Percentiles rank a stretch among this genome's conserved stretches.
Evolutionary conservation across 306 rosid species (phyloP).

Genomic region (Lablab purpureus): DNA sequence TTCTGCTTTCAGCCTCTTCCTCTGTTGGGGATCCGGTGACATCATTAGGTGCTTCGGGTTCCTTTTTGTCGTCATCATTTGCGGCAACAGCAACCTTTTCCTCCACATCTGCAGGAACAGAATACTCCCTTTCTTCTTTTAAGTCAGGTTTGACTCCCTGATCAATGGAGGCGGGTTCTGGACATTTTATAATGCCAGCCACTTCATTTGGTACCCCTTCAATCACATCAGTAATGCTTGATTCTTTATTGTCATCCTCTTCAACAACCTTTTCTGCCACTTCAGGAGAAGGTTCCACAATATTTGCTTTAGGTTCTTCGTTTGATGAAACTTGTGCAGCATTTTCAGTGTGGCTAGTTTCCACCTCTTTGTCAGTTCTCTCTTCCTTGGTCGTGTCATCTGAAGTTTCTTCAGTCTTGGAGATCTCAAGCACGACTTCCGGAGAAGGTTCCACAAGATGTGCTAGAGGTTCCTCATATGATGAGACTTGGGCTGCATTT

Average conservation of each 20-base stretch:
- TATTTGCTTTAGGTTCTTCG: conserved; percentile 45
- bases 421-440: conserved; percentile 30
- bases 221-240: conserved; percentile 40
- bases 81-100: conserved; percentile 40
- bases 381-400: conserved; percentile 41
- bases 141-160: conserved; percentile 44
- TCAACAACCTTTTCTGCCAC: conserved; percentile 40
- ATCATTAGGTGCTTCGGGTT: conserved; percentile 36
- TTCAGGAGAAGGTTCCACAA: conserved; percentile 48
- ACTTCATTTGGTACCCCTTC: conserved; percentile 45
- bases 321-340: conserved; percentile 43
- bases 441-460: conserved; percentile 49
- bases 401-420: conserved; percentile 40
- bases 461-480: conserved; percentile 45
- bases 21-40: conserved; percentile 51
- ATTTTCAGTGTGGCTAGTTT: conserved; percentile 13
- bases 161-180: conserved; percentile 31
- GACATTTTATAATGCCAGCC: not conserved
- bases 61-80: conserved; percentile 54
- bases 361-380: conserved; percentile 44
- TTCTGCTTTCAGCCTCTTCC: conserved; percentile 48
- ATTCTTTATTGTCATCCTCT: conserved; percentile 51
- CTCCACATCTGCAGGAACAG: conserved; percentile 30
- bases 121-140: conserved; percentile 40
- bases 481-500: conserved; percentile 38